Conservation (phyloP, 805 yeast genomes). For the Nadsonia fulvescens region DNA sequence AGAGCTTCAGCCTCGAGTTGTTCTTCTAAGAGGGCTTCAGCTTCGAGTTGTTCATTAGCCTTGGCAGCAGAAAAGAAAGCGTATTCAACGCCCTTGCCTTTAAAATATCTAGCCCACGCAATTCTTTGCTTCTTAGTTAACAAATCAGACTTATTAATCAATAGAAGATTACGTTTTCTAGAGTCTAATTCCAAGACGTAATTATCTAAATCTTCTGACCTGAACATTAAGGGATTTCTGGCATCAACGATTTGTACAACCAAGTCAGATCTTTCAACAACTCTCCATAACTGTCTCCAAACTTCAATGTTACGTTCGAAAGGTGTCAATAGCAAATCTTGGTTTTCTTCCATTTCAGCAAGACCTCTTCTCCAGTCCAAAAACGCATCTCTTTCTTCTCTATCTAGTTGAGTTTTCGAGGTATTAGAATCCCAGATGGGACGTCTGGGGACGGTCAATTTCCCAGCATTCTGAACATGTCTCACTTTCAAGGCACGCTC, state of each 20-base stretch:
- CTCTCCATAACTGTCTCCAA: constrained; percentile 98
- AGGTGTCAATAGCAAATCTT: constrained; percentile 80
- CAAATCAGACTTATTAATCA: constrained; percentile 89
- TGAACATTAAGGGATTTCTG: constrained; percentile 75
- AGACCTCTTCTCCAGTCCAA: constrained; percentile 86
- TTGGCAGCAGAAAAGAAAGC: constrained; percentile 86
- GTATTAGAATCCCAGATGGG: constrained; percentile 68
- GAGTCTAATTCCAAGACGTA: constrained; percentile 66
- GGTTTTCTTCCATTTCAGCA: constrained; percentile 67
- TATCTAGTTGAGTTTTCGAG: constrained; percentile 60
- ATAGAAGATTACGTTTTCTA: constrained; percentile 59
- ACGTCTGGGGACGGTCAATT: constrained; percentile 79
- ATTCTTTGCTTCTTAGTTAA: constrained; percentile 59
- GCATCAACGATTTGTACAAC: constrained; percentile 97
- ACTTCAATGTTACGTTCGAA: constrained; percentile 94
- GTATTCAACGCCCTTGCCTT: constrained; percentile 46
- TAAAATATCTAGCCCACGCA: constrained; percentile 77
- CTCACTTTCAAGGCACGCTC: constrained; percentile 41
- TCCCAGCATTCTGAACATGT: constrained; percentile 31
- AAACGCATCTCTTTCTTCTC: constrained; percentile 78
- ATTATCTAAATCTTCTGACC: constrained; percentile 71
- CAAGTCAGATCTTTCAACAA: constrained; percentile 83
- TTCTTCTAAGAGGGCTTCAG: constrained; percentile 29
- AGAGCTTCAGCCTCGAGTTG: constrained; percentile 42
- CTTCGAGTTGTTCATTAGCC: constrained; percentile 60